Conservation (phyloP, 139 green algal genomes). For the Pleodorina starrii region DNA sequence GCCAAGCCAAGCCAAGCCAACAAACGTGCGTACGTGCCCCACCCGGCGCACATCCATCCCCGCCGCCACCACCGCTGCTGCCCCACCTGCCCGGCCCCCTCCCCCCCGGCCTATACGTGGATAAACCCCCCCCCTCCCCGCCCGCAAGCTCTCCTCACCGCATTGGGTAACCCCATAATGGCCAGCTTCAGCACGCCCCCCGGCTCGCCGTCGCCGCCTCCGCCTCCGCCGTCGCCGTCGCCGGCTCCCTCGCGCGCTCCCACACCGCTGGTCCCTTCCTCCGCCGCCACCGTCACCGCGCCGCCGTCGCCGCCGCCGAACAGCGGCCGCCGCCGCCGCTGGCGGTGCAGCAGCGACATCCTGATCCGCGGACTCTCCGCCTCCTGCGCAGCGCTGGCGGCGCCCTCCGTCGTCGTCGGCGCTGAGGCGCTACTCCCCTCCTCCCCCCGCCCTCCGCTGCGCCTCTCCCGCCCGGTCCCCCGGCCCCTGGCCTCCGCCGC, state of each 20-base stretch:
- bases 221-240: background rate
- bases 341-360: slow-evolving; percentile 13
- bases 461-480: background rate
- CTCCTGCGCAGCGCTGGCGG: background rate
- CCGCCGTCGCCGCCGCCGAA: background rate
- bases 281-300: background rate
- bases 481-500: background rate
- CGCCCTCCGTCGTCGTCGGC: background rate
- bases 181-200: slow-evolving; percentile 66
- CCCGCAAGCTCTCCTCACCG: too few species aligned
- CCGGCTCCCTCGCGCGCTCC: background rate
- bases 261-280: too few species aligned
- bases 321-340: slow-evolving; percentile 29
- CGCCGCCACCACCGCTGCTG: too few species aligned
- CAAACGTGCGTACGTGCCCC: too few species aligned
- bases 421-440: background rate
- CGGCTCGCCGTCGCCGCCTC: background rate
- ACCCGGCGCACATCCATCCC: too few species aligned
- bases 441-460: background rate
- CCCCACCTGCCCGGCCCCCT: too few species aligned
- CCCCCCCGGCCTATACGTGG: too few species aligned
- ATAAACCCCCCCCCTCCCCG: too few species aligned
- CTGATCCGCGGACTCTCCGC: background rate
- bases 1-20: too few species aligned
- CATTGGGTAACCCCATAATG: slow-evolving; percentile 89